Percentiles rank a stretch among this genome's conserved stretches.
Conservation (phyloP, 192 early-diverging fungal species). For the Pilobolus umbonatus region DNA sequence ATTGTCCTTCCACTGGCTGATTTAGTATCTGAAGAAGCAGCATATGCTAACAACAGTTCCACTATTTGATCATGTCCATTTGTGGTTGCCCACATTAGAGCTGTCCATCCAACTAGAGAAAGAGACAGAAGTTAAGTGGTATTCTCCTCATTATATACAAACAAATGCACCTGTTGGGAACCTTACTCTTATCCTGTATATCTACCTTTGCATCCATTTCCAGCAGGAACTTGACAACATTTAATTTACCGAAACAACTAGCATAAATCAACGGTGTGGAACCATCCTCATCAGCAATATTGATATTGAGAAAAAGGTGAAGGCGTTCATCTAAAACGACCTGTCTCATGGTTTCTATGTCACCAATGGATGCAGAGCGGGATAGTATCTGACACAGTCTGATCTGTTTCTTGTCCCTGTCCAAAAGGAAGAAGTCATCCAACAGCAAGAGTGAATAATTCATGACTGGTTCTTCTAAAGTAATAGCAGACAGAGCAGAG, state of each 20-base stretch:
- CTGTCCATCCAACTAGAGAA: slow-evolving; percentile 71
- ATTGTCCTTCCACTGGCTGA: slow-evolving; percentile 69
- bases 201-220: slow-evolving; percentile 71
- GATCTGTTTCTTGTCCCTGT: neutral
- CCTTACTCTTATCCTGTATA: slow-evolving; percentile 74
- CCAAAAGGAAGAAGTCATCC: neutral
- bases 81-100: slow-evolving; percentile 87
- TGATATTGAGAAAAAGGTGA: slow-evolving; percentile 57
- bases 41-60: slow-evolving; percentile 67
- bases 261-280: slow-evolving; percentile 85
- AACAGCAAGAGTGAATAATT: neutral
- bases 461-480: neutral
- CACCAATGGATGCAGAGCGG: slow-evolving; percentile 9
- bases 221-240: slow-evolving; percentile 66
- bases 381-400: slow-evolving; percentile 7
- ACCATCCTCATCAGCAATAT: slow-evolving; percentile 75
- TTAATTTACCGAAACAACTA: slow-evolving; percentile 78
- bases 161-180: too few species aligned
- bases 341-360: slow-evolving; percentile 1
- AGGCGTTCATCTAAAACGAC: slow-evolving; percentile 1
- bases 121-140: slow-evolving; percentile 6
- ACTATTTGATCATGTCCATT: slow-evolving; percentile 74
- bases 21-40: slow-evolving; percentile 66
- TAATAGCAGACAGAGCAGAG: neutral
- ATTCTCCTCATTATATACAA: neutral